Evolutionary conservation across 176 grass and related monocot species (phyloP).

Genomic region (Aegilops umbellulata): DNA sequence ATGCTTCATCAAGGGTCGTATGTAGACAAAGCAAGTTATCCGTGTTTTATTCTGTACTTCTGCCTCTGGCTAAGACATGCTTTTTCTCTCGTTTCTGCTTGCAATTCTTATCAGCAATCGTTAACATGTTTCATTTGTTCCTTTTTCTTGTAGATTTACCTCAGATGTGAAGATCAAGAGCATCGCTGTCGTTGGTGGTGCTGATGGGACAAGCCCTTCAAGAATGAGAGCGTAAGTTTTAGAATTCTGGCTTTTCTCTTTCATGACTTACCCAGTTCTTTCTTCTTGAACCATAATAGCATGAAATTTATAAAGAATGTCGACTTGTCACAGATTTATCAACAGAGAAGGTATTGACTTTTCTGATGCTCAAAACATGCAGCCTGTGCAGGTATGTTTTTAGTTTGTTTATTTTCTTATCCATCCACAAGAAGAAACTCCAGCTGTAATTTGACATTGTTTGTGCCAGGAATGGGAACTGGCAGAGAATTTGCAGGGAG

Average conservation of each 20-base stretch:
- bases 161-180: constrained; percentile 98
- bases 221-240: constrained; percentile 95
- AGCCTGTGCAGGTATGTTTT: constrained; percentile 82
- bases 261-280: background rate
- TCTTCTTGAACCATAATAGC: constrained; percentile 7
- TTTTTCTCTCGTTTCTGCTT: background rate
- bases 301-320: constrained; percentile 22
- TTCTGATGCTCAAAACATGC: constrained; percentile 95
- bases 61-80: background rate
- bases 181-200: constrained; percentile 92
- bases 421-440: constrained; percentile 14
- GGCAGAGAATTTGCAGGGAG: constrained; percentile 87
- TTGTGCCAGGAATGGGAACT: constrained; percentile 93
- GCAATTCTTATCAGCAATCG: background rate
- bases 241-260: background rate
- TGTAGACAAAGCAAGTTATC: background rate
- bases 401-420: constrained; percentile 14
- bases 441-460: constrained; percentile 26
- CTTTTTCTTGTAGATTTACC: constrained; percentile 71
- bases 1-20: too few relatives aligned
- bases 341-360: constrained; percentile 98
- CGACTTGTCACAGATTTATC: constrained; percentile 72
- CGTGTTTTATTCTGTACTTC: background rate
- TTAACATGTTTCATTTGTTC: constrained; percentile 23
- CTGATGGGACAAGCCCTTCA: constrained; percentile 88